Base-by-base conservation (phyloP, 2,329 filamentous ascomycete genomes). In the Gaeumannomyces sp. region DNA sequence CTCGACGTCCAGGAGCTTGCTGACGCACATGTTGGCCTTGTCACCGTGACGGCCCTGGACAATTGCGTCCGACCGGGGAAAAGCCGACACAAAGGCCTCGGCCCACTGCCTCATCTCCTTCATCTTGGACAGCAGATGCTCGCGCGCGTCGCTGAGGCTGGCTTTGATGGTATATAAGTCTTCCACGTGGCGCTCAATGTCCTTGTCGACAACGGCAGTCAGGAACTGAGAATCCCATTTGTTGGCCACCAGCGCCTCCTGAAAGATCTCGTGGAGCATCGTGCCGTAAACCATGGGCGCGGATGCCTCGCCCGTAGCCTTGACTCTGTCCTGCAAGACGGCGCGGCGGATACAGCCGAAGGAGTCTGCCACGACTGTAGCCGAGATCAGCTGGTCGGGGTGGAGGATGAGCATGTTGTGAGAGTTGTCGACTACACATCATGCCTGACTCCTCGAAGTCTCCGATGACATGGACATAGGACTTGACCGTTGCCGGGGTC, bases 341-440 rank as follows among this genome's bases (percentile, higher is more conserved):
- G 95, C 93, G 68, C 94, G 89, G 25, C 95, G 89, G 73, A 91
- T 89, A 73, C 95, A 99, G 29, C 88, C 89, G 74, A 98, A 97
- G 0, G 95, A 97, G 76, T 99, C 95, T n/a, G 93, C 93, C 59
- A 99, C 90, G 6, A 96, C 92, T 0, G 95, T 98, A 3, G 95
- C 90, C 2, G 95, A 98, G 64, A 99, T 90, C 45, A 99, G 84
- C 76, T 98, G 93, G 72, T 99, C 95, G 0, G 95, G 95, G 72
- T 99, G 93, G 19, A 99, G 79, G 65, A 99, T 93, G 62, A 99
- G 80, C 75, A 98, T 90, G 71, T 93, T 92, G 62, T 89, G 83
- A 3, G 84, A 81, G 74, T 98, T 92, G 73, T 96, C 90, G 67
- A 98, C 83, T 60, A 96, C 78, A 73, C 93, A 96, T n/a, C 73